Conservation (phyloP, 2,329 filamentous ascomycete species). For the Aspergillus pseudotamarii region DNA sequence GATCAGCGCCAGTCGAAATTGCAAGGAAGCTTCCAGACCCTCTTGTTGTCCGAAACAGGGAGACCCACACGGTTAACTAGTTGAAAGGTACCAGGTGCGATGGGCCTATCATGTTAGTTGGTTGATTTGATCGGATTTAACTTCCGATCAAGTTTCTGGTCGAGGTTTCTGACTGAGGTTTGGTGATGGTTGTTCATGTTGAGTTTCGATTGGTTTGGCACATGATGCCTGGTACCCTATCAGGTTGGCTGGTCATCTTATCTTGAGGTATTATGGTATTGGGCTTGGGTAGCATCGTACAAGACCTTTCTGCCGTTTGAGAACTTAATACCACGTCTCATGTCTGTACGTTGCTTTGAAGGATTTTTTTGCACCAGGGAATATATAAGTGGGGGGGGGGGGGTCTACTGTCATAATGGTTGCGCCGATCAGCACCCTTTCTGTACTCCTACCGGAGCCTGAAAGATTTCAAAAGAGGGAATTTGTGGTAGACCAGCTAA, state of each 20-base stretch:
- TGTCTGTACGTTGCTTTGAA: not conserved
- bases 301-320: not conserved
- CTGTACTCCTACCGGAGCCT: no score
- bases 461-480: no score
- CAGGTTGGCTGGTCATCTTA: not conserved
- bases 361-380: no score
- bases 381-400: no score
- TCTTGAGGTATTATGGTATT: not conserved
- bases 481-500: no score
- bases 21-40: not conserved
- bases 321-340: not conserved
- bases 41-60: not conserved
- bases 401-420: no score
- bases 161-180: not conserved
- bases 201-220: not conserved
- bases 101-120: not conserved
- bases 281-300: not conserved
- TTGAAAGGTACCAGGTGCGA: not conserved
- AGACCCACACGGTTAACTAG: not conserved
- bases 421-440: no score
- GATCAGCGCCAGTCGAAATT: not conserved
- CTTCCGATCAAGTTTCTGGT: not conserved
- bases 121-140: not conserved
- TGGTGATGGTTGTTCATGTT: not conserved
- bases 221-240: not conserved